Evolutionary conservation across 2,329 filamentous ascomycete genomes (phyloP).

Genomic region (Seiridium unicorne): DNA sequence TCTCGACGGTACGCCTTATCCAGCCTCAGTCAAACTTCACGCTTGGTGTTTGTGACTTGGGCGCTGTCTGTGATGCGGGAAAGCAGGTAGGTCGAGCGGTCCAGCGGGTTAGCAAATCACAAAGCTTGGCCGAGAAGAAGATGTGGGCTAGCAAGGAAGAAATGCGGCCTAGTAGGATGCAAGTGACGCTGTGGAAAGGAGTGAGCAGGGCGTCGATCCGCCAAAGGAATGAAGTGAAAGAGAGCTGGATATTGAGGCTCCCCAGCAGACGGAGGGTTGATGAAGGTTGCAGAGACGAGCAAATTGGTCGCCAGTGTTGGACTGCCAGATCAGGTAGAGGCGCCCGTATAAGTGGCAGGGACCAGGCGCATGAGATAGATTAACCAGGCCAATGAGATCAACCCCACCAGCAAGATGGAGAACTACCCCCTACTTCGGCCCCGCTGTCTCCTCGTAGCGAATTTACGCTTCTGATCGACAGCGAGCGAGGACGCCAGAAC

Average conservation of each 20-base stretch:
- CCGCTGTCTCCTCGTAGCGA: background rate
- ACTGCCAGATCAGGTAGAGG: slow-evolving; percentile 5
- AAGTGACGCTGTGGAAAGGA: background rate
- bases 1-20: background rate
- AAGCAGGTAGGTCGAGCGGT: no score
- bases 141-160: background rate
- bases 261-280: background rate
- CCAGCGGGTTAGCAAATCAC: background rate
- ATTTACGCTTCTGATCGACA: background rate
- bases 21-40: background rate
- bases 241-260: slow-evolving; percentile 5
- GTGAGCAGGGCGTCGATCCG: background rate
- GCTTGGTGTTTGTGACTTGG: no score
- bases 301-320: background rate
- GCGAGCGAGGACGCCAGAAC: background rate
- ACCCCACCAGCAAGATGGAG: background rate
- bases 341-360: slow-evolving; percentile 4
- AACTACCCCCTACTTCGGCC: background rate
- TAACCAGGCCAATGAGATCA: slow-evolving; percentile 6
- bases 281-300: slow-evolving; percentile 1
- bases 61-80: no score
- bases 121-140: background rate
- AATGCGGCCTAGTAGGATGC: background rate
- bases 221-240: slow-evolving; percentile 1
- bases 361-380: slow-evolving; percentile 2